Evolutionary conservation across 129 eudicot species (phyloP).

Genomic region (Artemisia annua): DNA sequence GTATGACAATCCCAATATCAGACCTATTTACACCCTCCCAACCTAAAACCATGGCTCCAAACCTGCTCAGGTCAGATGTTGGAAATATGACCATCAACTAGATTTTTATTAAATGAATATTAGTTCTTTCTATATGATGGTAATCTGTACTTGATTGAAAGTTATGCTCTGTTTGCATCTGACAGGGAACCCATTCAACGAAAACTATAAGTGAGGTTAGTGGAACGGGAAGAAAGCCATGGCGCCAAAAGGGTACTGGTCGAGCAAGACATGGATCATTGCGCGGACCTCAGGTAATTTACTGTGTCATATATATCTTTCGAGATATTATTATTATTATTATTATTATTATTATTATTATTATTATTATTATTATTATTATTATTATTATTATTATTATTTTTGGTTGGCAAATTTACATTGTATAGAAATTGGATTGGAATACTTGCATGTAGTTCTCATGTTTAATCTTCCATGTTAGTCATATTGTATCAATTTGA

Average conservation of each 20-base stretch:
- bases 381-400: too few relatives aligned
- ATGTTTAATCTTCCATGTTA: too few relatives aligned
- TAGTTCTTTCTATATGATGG: not conserved
- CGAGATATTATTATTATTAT: too few relatives aligned
- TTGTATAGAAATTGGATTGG: too few relatives aligned
- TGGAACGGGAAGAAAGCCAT: constrained; percentile 95
- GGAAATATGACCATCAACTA: not conserved
- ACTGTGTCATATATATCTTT: not conserved
- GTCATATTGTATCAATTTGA: too few relatives aligned
- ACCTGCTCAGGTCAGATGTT: not conserved
- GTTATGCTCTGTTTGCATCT: not conserved
- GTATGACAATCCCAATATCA: not conserved
- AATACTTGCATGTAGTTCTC: too few relatives aligned
- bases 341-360: too few relatives aligned
- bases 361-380: too few relatives aligned
- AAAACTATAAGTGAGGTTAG: constrained; percentile 94
- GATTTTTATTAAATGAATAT: not conserved
- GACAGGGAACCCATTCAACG: constrained; percentile 94
- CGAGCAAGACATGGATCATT: constrained; percentile 88
- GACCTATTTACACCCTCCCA: not conserved
- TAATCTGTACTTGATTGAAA: not conserved
- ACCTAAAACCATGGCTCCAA: not conserved
- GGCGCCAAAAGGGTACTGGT: constrained; percentile 91
- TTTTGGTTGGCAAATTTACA: not conserved
- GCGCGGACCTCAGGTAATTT: constrained; percentile 81